Conservation (phyloP, 2,329 filamentous ascomycete genomes). For the Trichoderma polysporum region DNA sequence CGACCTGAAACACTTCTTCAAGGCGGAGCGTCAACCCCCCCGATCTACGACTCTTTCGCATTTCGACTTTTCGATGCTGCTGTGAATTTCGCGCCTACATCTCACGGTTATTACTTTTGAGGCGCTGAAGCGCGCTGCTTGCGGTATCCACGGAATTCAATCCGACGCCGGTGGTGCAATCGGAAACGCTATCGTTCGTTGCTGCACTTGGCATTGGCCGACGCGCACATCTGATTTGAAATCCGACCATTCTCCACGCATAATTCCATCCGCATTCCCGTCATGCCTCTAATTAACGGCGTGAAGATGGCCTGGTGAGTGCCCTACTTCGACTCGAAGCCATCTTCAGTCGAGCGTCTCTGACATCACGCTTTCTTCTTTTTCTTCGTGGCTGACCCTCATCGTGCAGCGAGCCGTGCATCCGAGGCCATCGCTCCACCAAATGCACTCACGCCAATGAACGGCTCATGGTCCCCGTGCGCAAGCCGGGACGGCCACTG, state of each 20-base stretch:
- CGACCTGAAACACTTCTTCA: background rate
- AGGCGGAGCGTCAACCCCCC: background rate
- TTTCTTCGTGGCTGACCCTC: background rate
- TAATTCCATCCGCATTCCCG: background rate
- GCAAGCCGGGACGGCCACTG: slow-evolving; percentile 69
- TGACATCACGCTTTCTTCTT: background rate
- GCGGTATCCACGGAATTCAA: background rate
- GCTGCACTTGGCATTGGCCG: background rate
- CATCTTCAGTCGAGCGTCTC: background rate
- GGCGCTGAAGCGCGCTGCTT: slow-evolving; percentile 1
- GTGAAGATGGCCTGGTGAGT: slow-evolving; percentile 73
- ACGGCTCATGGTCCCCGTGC: slow-evolving; percentile 67
- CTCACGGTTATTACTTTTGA: background rate
- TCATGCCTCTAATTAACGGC: slow-evolving; percentile 68
- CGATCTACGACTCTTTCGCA: background rate
- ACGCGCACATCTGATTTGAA: background rate
- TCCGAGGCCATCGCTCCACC: slow-evolving; percentile 72
- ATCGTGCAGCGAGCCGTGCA: slow-evolving; percentile 63
- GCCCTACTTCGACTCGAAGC: background rate
- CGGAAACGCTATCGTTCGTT: background rate
- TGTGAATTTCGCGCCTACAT: background rate
- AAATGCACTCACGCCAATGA: slow-evolving; percentile 70
- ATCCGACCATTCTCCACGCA: background rate
- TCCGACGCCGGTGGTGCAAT: background rate
- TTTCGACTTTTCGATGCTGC: background rate